Percentiles rank a stretch among this genome's conserved stretches.
Evolutionary conservation across 1,284 basidiomycete genomes (phyloP).

Genomic region (Apiotrichum montevideense): DNA sequence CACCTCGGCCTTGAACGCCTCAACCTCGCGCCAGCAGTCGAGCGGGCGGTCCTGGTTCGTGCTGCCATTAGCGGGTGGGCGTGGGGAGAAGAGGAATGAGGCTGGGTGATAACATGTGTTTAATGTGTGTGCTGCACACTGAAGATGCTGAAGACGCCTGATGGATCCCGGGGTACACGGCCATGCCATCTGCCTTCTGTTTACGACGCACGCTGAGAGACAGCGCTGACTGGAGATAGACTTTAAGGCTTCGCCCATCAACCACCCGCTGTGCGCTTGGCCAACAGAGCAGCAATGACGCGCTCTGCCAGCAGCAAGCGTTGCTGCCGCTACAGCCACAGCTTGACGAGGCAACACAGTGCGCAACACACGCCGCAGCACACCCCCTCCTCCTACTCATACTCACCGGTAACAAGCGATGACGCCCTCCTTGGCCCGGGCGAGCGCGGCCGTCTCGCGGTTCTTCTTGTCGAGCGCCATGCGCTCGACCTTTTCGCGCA

Average conservation of each 20-base stretch:
- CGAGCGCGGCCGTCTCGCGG: slow-evolving; percentile 34
- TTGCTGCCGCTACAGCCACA: no score
- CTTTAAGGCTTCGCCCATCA: no score
- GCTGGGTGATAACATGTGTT: neutral
- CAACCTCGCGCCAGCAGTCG: slow-evolving; percentile 48
- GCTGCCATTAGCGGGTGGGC: neutral
- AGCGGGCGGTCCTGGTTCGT: slow-evolving; percentile 35
- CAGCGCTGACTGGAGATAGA: no score
- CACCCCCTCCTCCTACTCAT: no score
- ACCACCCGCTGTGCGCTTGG: no score
- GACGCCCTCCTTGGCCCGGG: slow-evolving; percentile 33
- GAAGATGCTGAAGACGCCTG: neutral
- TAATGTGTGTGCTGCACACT: neutral
- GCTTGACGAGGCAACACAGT: no score
- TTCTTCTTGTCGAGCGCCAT: slow-evolving; percentile 31
- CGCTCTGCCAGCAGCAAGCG: no score
- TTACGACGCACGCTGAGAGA: no score
- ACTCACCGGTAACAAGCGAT: slow-evolving; percentile 46
- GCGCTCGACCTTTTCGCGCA: slow-evolving; percentile 46
- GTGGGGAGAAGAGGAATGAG: neutral
- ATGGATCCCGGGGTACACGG: no score
- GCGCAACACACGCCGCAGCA: neutral
- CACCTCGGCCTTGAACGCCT: slow-evolving; percentile 46
- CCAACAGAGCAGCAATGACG: no score
- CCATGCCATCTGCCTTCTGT: no score